Base-by-base conservation (phyloP, 805 yeast genomes). In the Debaryomyces hansenii region DNA sequence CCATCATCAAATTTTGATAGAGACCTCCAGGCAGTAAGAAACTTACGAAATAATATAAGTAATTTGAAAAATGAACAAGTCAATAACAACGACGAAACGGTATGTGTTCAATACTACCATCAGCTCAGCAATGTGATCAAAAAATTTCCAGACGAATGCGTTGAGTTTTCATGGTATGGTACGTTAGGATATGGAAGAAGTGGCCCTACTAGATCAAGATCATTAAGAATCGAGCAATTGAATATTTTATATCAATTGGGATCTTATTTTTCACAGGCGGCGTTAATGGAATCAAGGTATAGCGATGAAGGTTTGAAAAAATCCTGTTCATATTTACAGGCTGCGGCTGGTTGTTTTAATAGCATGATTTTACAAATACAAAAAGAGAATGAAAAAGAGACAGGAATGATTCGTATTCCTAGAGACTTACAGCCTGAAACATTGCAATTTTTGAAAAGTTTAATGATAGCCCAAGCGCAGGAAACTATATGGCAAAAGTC, bases 401-500 rank as follows among this genome's bases (percentile, higher is more conserved):
- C 24, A 15, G 35, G 10, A 4, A 12, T 27, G 42, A 11, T 35
- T 3, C 15, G 33, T 9, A 21, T 49, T 10, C 53, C 58, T 62
- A 7, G 73, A 74, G 89, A 82, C 43, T 63, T 87, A 12, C 80
- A 80, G 34, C 37, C 47, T 1, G 73, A 74, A 10, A 79, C 88
- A 0, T 56, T 86, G 8, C 64, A 69, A 10, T 70, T 83, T 14
- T 65, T 90, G 44, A 64, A 74, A 32, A 53, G 60, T 10, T 57
- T 90, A 31, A 79, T 80, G 79, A 59, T 87, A 34, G 94, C 96
- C 0, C 96, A 89, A 57, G 94, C 96, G 0, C 96, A 90, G 63
- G 97, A 91, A 58, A 75, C 82, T 10, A 81, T 85, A 42, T 90
- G 97, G 96, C 82, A 78, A 40, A 83, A 84, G 55, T 90, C 96